A percentile compares a stretch with the other conserved stretches of the same genome.
Evolutionary conservation across 176 grass and related monocot species (phyloP).

Genomic region (Bothriochloa decipiens): DNA sequence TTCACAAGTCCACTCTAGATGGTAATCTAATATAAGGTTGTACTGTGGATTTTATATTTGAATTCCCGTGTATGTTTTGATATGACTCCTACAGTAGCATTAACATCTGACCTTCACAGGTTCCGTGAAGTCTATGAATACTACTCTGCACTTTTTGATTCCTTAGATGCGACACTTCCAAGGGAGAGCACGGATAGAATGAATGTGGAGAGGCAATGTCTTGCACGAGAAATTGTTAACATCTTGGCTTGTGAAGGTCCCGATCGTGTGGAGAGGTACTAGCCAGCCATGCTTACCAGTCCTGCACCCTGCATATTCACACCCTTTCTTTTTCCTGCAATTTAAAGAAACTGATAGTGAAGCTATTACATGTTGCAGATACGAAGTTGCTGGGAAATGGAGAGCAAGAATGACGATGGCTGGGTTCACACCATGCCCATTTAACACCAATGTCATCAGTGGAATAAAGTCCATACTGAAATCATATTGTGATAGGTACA

Average conservation of each 20-base stretch:
- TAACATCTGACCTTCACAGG: conserved; percentile 48
- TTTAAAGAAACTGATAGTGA: background rate
- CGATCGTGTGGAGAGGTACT: conserved; percentile 98
- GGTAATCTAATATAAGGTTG: background rate
- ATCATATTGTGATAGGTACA: conserved; percentile 80
- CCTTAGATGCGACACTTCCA: conserved; percentile 90
- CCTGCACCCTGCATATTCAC: background rate
- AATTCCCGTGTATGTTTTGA: background rate
- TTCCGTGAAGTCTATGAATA: conserved; percentile 95
- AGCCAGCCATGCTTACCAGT: background rate
- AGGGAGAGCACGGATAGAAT: conserved; percentile 88
- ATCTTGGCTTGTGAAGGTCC: conserved; percentile 93
- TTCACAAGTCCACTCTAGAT: background rate
- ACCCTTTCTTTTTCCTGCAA: background rate
- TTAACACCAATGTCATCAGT: conserved; percentile 61
- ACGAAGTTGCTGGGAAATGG: conserved; percentile 96
- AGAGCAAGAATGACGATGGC: conserved; percentile 96
- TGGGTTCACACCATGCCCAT: conserved; percentile 66
- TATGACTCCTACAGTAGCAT: background rate
- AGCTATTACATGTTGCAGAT: conserved; percentile 53
- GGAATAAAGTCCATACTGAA: conserved; percentile 67
- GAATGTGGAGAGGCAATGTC: conserved; percentile 96
- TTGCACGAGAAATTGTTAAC: conserved; percentile 96
- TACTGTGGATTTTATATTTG: background rate
- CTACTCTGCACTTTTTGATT: conserved; percentile 92